Evolutionary conservation across 108 stramenopile species (phyloP).

Genomic region (Conticribra guillardii): DNA sequence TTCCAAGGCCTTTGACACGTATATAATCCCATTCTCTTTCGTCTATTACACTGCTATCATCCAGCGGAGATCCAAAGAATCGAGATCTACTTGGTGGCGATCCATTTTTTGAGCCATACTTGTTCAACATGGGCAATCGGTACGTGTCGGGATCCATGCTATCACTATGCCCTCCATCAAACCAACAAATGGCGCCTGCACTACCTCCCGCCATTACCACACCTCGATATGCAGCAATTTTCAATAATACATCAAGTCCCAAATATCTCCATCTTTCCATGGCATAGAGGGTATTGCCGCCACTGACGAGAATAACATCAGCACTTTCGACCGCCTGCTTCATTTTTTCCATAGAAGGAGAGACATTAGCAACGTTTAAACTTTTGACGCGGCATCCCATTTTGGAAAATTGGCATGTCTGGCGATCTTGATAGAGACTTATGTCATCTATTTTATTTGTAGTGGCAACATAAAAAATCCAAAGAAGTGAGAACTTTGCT

Average conservation of each 20-base stretch:
- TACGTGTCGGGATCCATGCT: constrained; percentile 56
- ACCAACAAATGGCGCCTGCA: constrained; percentile 91
- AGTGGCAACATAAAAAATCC: too few species aligned
- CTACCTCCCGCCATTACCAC: constrained; percentile 75
- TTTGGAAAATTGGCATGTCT: constrained; percentile 36
- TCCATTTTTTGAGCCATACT: constrained; percentile 34
- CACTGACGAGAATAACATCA: constrained; percentile 72
- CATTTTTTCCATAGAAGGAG: constrained; percentile 35
- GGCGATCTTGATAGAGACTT: constrained; percentile 49
- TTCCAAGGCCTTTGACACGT: constrained; percentile 62
- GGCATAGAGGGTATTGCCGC: constrained; percentile 89
- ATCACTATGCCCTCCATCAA: constrained; percentile 80
- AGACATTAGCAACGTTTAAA: constrained; percentile 38
- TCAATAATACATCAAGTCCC: constrained; percentile 60
- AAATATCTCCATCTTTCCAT: constrained; percentile 75
- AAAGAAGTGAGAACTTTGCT: too few species aligned
- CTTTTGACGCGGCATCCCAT: constrained; percentile 43
- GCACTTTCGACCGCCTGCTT: constrained; percentile 50
- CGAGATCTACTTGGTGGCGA: constrained; percentile 12
- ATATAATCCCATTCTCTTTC: constrained; percentile 67
- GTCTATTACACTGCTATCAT: neutral
- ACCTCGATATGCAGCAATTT: constrained; percentile 47
- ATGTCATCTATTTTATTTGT: constrained; percentile 68
- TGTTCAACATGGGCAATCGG: constrained; percentile 31
- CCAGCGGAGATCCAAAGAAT: neutral